Conservation (phyloP, 768 basidiomycete genomes). For the Boletus reticuloceps region DNA sequence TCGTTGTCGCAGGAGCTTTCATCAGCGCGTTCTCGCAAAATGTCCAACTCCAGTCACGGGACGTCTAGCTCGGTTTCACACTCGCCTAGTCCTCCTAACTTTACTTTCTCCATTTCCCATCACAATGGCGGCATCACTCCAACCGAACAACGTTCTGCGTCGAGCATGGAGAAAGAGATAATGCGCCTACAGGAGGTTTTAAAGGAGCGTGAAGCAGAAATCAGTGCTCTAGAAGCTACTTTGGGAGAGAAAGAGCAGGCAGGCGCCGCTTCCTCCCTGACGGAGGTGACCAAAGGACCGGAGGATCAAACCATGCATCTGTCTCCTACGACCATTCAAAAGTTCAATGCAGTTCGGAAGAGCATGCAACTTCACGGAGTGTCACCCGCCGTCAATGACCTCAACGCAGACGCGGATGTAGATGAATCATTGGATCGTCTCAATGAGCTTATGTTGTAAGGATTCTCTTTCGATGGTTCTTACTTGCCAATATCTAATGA, state of each 20-base stretch:
- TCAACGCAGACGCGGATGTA: conserved; percentile 37
- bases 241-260: conserved; percentile 39
- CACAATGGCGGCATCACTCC: conserved; percentile 23
- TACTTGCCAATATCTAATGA: conserved; percentile 5
- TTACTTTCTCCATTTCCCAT: conserved; percentile 55
- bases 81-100: conserved; percentile 57
- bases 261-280: neutral
- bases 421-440: conserved; percentile 77
- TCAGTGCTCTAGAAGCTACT: conserved; percentile 63
- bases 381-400: conserved; percentile 27
- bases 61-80: conserved; percentile 65
- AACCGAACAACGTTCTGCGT: conserved; percentile 68
- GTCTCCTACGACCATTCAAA: conserved; percentile 70
- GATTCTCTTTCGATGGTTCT: conserved; percentile 10
- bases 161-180: conserved; percentile 90
- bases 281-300: conserved; percentile 4
- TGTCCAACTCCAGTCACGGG: conserved; percentile 73
- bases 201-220: conserved; percentile 90
- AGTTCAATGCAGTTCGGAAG: conserved; percentile 71
- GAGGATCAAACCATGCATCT: conserved; percentile 40
- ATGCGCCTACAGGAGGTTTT: conserved; percentile 93
- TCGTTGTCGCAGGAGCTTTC: conserved; percentile 98
- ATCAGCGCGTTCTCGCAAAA: conserved; percentile 82
- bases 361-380: conserved; percentile 54
- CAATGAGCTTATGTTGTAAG: conserved; percentile 92